Base-by-base conservation (phyloP, 2,329 filamentous ascomycete species). In the Penicillium sclerotiorum region DNA sequence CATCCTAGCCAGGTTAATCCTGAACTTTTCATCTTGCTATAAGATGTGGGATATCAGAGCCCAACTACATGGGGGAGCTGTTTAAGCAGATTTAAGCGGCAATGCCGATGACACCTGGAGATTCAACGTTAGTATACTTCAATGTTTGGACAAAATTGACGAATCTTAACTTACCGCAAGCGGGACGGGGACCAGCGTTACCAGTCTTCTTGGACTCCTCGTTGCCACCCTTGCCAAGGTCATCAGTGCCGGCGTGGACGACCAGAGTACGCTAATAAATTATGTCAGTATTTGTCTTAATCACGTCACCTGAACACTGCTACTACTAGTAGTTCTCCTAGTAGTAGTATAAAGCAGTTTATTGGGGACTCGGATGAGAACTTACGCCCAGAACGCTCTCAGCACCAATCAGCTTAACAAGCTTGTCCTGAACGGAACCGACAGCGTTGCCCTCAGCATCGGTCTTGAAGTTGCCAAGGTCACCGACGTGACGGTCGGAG, bases 151-250 rank as follows among this genome's bases (percentile, higher is more conserved):
- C n/a, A n/a, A n/a, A n/a, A n/a, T n/a, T 18, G 13, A 17, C 22
- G 3, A 7, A 4, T 38, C 11, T 39, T 23, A 35, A 75, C 83
- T 72, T 83, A 89, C 94, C 94, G 79, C 94, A 99, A 73, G 94
- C 94, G 72, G 94, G 94, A 71, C 94, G 90, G 65, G 80, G 75
- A 67, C 94, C 94, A 71, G 94, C 94, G 74, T 97, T 99, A 63
- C 94, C 94, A 60, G 94, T 99, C 87, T 95, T 96, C 82, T 95
- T 90, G 69, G 90, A 96, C 81, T 97, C 91, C 78, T 93, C 90
- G 79, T 89, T 86, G 64, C 79, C 89, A 68, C 91, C 91, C 82
- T 89, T 89, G 76, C 94, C 94, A 60, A 99, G 90, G 72, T 99
- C 94, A 72, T 99, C 94, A 62, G 93, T 97, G 73, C 94, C 94